Evolutionary conservation across 495 filamentous ascomycete genomes (phyloP).

Genomic region (Apiosordaria backusii): DNA sequence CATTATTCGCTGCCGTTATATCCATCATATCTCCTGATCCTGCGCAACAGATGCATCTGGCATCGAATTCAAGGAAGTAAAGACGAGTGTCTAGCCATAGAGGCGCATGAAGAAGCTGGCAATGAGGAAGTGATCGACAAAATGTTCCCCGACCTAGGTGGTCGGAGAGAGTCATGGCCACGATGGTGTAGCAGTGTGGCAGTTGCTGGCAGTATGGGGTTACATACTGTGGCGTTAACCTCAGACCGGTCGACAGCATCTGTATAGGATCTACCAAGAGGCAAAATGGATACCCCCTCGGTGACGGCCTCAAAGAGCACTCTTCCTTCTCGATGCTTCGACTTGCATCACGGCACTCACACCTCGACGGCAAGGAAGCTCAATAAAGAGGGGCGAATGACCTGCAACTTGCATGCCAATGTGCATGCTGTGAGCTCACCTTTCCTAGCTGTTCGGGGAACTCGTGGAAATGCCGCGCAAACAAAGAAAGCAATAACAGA

Average conservation of each 20-base stretch:
- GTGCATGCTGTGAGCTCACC: not conserved
- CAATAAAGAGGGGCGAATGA: too few relatives aligned
- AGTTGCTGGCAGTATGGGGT: not conserved
- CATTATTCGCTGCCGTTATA: too few relatives aligned
- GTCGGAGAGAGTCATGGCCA: too few relatives aligned
- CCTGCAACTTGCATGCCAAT: too few relatives aligned
- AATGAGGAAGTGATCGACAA: not conserved
- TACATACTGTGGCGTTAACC: not conserved
- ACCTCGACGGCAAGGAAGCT: too few relatives aligned
- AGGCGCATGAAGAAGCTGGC: not conserved
- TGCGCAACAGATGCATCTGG: too few relatives aligned
- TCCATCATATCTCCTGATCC: too few relatives aligned
- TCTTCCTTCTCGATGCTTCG: not conserved
- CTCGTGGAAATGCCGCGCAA: not conserved
- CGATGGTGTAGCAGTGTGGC: not conserved
- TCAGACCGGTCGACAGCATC: not conserved
- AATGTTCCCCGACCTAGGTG: not conserved
- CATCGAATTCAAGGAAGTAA: too few relatives aligned
- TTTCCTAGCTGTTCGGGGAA: not conserved
- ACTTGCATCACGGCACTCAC: not conserved
- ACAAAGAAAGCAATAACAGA: not conserved
- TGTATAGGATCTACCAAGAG: conserved; percentile 7
- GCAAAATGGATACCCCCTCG: not conserved
- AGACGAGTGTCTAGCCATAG: not conserved
- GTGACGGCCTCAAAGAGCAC: not conserved